Base-by-base conservation (phyloP, 805 yeast species). In the Kluyveromyces wickerhamii region DNA sequence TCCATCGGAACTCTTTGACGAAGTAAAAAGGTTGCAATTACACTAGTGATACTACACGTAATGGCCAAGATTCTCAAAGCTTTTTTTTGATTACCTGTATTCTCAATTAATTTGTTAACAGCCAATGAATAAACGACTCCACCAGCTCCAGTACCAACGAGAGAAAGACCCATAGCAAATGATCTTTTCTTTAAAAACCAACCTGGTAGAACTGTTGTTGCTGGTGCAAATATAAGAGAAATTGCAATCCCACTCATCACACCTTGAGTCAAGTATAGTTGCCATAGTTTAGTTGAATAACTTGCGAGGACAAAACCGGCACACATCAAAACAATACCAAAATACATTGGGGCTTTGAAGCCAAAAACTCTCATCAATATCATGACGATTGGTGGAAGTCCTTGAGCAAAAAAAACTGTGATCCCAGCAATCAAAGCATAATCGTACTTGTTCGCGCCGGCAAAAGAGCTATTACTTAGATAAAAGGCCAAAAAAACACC, bases 341-440 rank as follows among this genome's bases (percentile, higher is more conserved):
- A 26, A 0, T 58, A 34, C 60, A 74, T 65, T 2, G 76, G 64
- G 3, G 49, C 34, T 45, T 64, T 67, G 39, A 71, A 56, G 0
- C 85, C 80, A 41, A 72, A 59, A 9, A 74, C 42, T 40, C 67
- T 65, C 45, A 69, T 66, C 5, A 69, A 40, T 1, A 74, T 44
- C 37, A 70, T 60, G 0, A 71, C 67, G 12, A 77, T 40, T 4
- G 94, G 92, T 28, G 84, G 60, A 36, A 74, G 55, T 42, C 70
- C 56, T 50, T 80, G 79, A 14, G 83, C 81, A 8, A 53, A 32
- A 17, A 45, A 55, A 33, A 79, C 74, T 0, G 80, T 70, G 8
- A 80, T 47, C 2, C 89, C 88, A 1, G 87, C 84, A 38, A 81
- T 68, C 26, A 72, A 59, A 10, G 85, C 83, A 52, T 69, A 81